Evolutionary conservation across 2,329 filamentous ascomycete species (phyloP), one percentile per base, ranked within the genome.

Genomic region (Diplocarpon rosae): DNA sequence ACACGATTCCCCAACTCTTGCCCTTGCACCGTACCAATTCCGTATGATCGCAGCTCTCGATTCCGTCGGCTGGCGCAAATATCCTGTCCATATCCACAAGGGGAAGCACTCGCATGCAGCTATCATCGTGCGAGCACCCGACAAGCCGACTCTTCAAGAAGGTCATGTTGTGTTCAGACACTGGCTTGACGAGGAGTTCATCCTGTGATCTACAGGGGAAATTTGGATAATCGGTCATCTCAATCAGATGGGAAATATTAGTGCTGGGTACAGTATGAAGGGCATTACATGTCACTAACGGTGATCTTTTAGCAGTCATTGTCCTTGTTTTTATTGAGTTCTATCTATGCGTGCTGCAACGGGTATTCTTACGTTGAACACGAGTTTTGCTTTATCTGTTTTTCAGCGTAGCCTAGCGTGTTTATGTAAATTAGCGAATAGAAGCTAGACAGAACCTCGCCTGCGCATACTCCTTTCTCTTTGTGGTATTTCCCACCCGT

Each of bases 81-180:
- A 76, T 52, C 76, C 73, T 1, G 76, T 89, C 3, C 80, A 83
- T 65, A 89, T 92, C 32, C 82, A 83, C 52, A 83, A 88, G 5
- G 73, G 78, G 43, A 67, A 71, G n/a, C 86, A 95, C 60, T 85
- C 77, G 48, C 90, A 96, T 63, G 90, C 89, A 0, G 89, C 89
- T 2, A 94, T 96, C 38, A 85, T 96, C 51, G 80, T 93, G 30
- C 75, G 90, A 31, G 76, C 70, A 3, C 30, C 30, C 46, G 76
- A 83, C 32, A 80, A 77, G 59, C 67, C 72, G 41, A 66, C 64
- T 0, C 93, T 88, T 56, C 69, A 73, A 2, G 89, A 96, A 64
- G 90, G 90, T 0, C 76, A 73, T 58, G 62, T 85, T 11, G 85
- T 95, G 29, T 68, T 92, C 45, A 73, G 71, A 56, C 90, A 96